Evolutionary conservation across 306 rosid species (phyloP), one percentile per base, ranked within the genome.

Genomic region (Glycine latifolia): DNA sequence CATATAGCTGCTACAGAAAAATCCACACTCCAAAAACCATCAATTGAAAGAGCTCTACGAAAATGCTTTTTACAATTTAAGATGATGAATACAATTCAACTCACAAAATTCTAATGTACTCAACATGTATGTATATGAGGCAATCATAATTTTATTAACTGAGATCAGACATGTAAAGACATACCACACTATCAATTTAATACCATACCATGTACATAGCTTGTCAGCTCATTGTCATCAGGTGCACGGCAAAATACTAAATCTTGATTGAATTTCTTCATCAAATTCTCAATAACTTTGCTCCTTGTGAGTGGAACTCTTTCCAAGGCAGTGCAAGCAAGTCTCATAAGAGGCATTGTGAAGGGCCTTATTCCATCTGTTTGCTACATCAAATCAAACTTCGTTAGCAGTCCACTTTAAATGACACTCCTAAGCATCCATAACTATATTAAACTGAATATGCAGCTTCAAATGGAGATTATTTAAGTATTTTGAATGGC

Each of bases 291-390:
- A 71, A 91, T 88, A 78, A 95, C 78, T 88, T 89, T 93, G 20
- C 89, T 79, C 78, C 97, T 85, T 11, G 96, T 95, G 78, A 93
- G 86, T 53, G 99, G 98, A 81, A 95, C 96, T 88, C 99, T 86
- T 87, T 93, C 99, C 84, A 90, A 61, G 49, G 98, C 97, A 9
- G 99, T 93, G 82, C 98, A 95, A 54, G 99, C 98, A 83, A 93
- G 93, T 84, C 83, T 89, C 98, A 91, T 95, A 1, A 91, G 96
- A 85, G 99, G 99, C 99, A 95, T 95, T 4, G 91, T 89, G 84
- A 91, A 95, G 59, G 99, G 98, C 80, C 99, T 93, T 78, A 95
- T 91, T 65, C 99, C 97, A 91, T 95, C 98, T 6, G 41, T 66
- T 86, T 84, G 89, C 98, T 95, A 87, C 89, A 87, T 77, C 7